These are phyloP conservation scores for Lentinula guzmanii DNA, from an alignment of 768 basidiomycete genomes.

Conservation along the genomic window DNA sequence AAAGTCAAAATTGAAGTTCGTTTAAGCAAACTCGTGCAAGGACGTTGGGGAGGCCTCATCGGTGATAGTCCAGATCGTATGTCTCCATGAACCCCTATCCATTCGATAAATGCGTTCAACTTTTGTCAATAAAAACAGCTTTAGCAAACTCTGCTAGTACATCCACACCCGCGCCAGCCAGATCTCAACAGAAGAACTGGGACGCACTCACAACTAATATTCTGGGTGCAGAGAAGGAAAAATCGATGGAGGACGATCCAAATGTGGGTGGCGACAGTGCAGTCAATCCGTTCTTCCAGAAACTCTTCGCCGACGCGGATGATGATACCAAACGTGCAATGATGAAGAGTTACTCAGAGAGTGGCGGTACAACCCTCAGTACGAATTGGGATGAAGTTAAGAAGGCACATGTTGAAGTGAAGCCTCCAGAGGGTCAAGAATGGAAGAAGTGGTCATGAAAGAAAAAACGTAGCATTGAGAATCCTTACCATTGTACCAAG, in stretches of 20 bases:
- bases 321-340: constrained; percentile 91
- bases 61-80: constrained; percentile 74
- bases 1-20: constrained; percentile 87
- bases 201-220: constrained; percentile 72
- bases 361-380: constrained; percentile 90
- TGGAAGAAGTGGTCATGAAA: constrained; percentile 63
- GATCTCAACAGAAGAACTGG: constrained; percentile 79
- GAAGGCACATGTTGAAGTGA: constrained; percentile 64
- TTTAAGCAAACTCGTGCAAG: constrained; percentile 58
- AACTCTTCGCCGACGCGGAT: constrained; percentile 86
- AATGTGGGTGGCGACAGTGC: constrained; percentile 87
- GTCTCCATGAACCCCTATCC: constrained; percentile 18
- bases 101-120: background rate
- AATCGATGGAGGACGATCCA: constrained; percentile 67
- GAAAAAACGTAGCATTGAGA: background rate
- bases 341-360: constrained; percentile 97
- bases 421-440: constrained; percentile 80
- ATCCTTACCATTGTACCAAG: too few species aligned
- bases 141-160: constrained; percentile 24
- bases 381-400: constrained; percentile 93
- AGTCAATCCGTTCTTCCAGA: constrained; percentile 86
- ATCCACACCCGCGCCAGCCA: constrained; percentile 21
- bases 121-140: constrained; percentile 15
- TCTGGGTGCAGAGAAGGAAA: constrained; percentile 63
- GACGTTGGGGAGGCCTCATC: constrained; percentile 71